Evolutionary conservation across 352 stramenopile species (phyloP).

Genomic region (Phytophthora litchii): DNA sequence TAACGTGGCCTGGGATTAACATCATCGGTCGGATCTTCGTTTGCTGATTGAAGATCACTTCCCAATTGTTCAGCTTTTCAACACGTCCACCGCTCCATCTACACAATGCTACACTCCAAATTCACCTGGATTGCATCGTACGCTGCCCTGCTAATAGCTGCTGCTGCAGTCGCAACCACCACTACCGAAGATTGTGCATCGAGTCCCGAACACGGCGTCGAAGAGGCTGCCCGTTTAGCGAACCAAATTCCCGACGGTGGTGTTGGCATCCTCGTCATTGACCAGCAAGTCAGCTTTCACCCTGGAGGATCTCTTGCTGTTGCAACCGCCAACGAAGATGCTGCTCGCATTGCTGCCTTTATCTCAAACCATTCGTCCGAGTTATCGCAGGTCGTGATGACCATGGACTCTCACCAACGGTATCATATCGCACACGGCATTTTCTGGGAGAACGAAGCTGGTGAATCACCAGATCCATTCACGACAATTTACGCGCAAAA

Average conservation of each 20-base stretch:
- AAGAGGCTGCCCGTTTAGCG: conserved; percentile 34
- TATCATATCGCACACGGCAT: conserved; percentile 93
- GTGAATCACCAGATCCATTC: conserved; percentile 85
- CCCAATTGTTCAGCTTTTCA: background rate
- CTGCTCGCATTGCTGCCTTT: conserved; percentile 83
- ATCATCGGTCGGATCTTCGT: too few relatives aligned
- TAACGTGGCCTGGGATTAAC: too few relatives aligned
- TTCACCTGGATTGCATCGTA: conserved; percentile 14
- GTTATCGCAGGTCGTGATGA: conserved; percentile 89
- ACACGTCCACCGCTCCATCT: background rate
- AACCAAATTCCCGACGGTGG: conserved; percentile 42
- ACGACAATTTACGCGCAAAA: conserved; percentile 90
- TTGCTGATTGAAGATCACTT: conserved; percentile 19
- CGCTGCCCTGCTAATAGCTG: conserved; percentile 12
- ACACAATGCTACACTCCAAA: conserved; percentile 20
- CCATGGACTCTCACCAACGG: conserved; percentile 95
- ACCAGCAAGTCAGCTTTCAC: conserved; percentile 96
- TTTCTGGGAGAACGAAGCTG: conserved; percentile 88
- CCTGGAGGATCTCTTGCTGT: conserved; percentile 93
- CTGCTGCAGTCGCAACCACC: background rate
- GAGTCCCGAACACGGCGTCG: conserved; percentile 21
- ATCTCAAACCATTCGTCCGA: conserved; percentile 66
- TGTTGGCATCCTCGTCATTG: conserved; percentile 88
- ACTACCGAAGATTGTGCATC: conserved; percentile 13
- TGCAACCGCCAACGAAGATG: conserved; percentile 84